A percentile compares a stretch with the other conserved stretches of the same genome.
phyloP scores from a whole-genome alignment of 352 stramenopile species.

The Phytopythium helicoides region DNA sequence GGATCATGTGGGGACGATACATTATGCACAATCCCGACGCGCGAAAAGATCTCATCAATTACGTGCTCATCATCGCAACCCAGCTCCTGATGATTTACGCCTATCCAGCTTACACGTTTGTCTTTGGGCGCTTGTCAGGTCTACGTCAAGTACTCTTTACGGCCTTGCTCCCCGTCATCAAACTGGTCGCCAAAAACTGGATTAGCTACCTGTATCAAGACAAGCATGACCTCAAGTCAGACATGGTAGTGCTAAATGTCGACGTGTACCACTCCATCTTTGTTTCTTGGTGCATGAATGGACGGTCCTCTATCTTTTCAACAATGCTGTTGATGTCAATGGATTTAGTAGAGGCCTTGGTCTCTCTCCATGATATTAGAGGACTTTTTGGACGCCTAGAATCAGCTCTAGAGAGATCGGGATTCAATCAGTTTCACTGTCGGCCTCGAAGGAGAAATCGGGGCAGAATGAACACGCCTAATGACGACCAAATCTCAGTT shows the following conservation, averaged over 20 bases:
- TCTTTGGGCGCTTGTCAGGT: constrained; percentile 10
- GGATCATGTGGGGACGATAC: constrained; percentile 16
- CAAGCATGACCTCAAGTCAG: constrained; percentile 19
- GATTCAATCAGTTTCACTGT: no score
- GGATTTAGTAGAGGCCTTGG: constrained; percentile 14
- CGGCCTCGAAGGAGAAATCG: no score
- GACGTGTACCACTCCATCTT: constrained; percentile 27
- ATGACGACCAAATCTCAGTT: no score
- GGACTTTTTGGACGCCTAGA: neutral
- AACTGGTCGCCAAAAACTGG: constrained; percentile 21
- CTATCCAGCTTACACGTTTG: constrained; percentile 23
- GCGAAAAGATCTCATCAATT: constrained; percentile 15
- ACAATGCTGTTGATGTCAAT: constrained; percentile 16
- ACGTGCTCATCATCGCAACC: constrained; percentile 20
- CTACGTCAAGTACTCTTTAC: constrained; percentile 11
- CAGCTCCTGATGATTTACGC: constrained; percentile 31
- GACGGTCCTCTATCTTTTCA: constrained; percentile 10
- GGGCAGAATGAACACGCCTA: no score
- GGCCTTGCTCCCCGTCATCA: constrained; percentile 16
- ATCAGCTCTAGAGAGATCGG: no score
- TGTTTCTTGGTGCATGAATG: constrained; percentile 21
- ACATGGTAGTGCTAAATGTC: constrained; percentile 22
- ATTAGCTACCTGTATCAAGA: constrained; percentile 12
- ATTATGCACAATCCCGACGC: constrained; percentile 16
- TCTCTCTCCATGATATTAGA: constrained; percentile 6